A percentile compares a stretch with the other conserved stretches of the same genome.
Conservation (phyloP, 2,329 filamentous ascomycete species). For the Colletotrichum chlorophyti region DNA sequence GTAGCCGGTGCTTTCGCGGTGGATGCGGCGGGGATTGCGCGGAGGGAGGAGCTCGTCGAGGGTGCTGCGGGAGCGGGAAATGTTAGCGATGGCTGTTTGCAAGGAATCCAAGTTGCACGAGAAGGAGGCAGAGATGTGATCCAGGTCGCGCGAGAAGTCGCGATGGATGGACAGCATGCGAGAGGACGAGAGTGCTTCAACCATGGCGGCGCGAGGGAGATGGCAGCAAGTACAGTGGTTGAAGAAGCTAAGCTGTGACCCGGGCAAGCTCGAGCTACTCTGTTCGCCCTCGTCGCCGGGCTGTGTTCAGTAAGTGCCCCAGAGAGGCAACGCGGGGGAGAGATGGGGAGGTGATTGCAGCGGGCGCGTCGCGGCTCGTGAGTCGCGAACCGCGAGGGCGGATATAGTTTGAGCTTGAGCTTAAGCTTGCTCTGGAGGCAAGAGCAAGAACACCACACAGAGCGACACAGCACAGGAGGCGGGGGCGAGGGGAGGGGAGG, state of each 20-base stretch:
- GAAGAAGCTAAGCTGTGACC: neutral
- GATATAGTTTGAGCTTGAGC: conserved; percentile 5
- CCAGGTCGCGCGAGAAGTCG: conserved; percentile 3
- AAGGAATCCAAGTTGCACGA: neutral
- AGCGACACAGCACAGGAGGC: neutral
- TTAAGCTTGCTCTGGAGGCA: neutral
- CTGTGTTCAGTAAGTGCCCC: too few relatives aligned
- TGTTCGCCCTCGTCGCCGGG: neutral
- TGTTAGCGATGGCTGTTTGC: conserved; percentile 4
- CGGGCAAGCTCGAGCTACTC: neutral
- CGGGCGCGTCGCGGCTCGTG: neutral
- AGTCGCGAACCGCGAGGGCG: neutral
- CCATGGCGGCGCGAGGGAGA: neutral
- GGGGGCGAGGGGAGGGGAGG: too few relatives aligned
- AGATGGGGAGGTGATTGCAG: neutral
- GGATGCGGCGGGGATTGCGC: neutral
- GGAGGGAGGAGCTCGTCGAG: conserved; percentile 17
- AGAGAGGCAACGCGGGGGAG: too few relatives aligned
- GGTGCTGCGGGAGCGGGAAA: conserved; percentile 8
- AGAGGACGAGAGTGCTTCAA: conserved; percentile 4
- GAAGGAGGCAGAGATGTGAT: neutral
- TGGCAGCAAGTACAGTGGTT: too few relatives aligned
- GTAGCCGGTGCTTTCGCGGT: conserved; percentile 6
- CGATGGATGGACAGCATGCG: conserved; percentile 2
- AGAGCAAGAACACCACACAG: too few relatives aligned